Conservation (phyloP, 2,329 filamentous ascomycete genomes). For the Bisporella sp. region DNA sequence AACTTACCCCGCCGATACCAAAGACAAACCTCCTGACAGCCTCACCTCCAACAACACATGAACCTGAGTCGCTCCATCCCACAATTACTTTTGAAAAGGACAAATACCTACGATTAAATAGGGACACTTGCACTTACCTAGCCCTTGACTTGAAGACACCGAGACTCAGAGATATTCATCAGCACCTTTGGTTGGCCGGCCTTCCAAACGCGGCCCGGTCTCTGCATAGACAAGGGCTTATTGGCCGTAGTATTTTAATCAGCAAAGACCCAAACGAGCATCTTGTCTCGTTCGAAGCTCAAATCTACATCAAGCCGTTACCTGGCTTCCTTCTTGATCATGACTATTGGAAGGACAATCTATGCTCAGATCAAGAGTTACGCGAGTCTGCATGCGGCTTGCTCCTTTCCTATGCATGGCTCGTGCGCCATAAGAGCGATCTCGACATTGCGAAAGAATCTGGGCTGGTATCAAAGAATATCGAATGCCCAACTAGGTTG, state of each 20-base stretch:
- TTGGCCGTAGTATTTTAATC: conserved; percentile 25
- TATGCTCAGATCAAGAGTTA: conserved; percentile 4
- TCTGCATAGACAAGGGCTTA: conserved; percentile 25
- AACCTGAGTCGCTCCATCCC: no score
- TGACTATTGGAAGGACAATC: conserved; percentile 18
- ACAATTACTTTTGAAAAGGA: neutral
- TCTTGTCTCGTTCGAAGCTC: conserved; percentile 24
- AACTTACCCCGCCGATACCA: no score
- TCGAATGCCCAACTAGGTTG: conserved; percentile 18
- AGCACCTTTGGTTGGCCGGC: conserved; percentile 11
- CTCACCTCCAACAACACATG: no score
- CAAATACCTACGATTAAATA: neutral
- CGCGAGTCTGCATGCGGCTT: conserved; percentile 23
- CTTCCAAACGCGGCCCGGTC: conserved; percentile 8
- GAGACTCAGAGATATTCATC: conserved; percentile 17
- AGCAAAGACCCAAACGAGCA: conserved; percentile 30
- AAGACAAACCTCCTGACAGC: no score
- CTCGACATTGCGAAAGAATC: conserved; percentile 28
- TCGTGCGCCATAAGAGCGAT: conserved; percentile 30
- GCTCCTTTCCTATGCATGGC: conserved; percentile 26
- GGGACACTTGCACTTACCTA: neutral
- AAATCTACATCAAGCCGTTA: conserved; percentile 30
- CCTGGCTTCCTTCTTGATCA: conserved; percentile 23
- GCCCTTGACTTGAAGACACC: neutral
- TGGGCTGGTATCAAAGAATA: conserved; percentile 20